These are phyloP conservation scores for Penicillium egyptiacum DNA, from an alignment of 495 filamentous ascomycete species.

Conservation along the genomic window DNA sequence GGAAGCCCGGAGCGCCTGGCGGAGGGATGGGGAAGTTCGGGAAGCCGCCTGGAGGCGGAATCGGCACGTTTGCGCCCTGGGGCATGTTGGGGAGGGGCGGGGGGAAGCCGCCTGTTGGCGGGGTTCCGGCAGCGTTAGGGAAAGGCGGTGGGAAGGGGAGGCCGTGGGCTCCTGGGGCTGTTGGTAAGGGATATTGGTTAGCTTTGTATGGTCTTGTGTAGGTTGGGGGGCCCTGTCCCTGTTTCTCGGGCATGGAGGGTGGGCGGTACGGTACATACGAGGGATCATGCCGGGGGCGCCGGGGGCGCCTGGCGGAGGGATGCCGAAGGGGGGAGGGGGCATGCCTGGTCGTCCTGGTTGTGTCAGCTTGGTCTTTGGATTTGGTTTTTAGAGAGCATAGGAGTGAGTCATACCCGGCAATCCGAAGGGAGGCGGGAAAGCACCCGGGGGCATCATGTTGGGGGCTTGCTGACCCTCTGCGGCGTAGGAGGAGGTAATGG, in stretches of 20 bases:
- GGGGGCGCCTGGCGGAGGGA: slow-evolving; percentile 47
- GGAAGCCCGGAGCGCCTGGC: slow-evolving; percentile 35
- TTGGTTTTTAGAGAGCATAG: slow-evolving; percentile 1
- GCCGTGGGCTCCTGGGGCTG: slow-evolving; percentile 59
- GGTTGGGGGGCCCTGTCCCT: neutral
- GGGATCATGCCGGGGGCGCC: slow-evolving; percentile 47
- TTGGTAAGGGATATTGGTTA: slow-evolving; percentile 22
- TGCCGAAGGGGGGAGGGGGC: slow-evolving; percentile 56
- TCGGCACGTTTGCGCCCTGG: slow-evolving; percentile 53
- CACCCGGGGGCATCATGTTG: slow-evolving; percentile 62
- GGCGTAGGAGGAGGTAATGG: slow-evolving; percentile 90
- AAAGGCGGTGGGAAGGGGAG: slow-evolving; percentile 66
- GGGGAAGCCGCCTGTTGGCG: slow-evolving; percentile 34
- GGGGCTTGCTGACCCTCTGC: slow-evolving; percentile 84
- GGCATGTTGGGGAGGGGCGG: slow-evolving; percentile 19
- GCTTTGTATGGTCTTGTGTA: neutral
- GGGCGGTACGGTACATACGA: slow-evolving; percentile 41
- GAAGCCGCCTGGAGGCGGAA: slow-evolving; percentile 61
- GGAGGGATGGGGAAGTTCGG: slow-evolving; percentile 52
- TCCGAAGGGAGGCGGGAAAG: slow-evolving; percentile 52
- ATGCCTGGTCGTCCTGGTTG: slow-evolving; percentile 47
- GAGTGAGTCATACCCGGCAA: slow-evolving; percentile 52
- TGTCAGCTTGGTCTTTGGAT: slow-evolving; percentile 16
- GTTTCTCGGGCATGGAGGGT: neutral
- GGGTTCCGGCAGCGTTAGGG: slow-evolving; percentile 40